Conservation (phyloP, 2,329 filamentous ascomycete genomes). For the Ascochyta koolunga region DNA sequence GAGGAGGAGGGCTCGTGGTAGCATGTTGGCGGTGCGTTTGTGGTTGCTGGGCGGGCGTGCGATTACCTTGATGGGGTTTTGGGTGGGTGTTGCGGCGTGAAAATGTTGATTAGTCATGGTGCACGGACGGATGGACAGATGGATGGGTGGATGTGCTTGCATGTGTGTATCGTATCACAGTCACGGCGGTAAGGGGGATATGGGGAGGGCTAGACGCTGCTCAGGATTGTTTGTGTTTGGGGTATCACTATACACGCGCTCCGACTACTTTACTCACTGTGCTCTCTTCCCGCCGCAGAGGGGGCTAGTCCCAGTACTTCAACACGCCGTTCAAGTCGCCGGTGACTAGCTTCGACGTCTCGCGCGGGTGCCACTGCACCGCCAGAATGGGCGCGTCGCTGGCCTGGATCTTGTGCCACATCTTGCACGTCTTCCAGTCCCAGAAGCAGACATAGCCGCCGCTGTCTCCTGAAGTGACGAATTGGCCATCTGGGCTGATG, state of each 20-base stretch:
- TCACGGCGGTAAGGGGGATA: not conserved
- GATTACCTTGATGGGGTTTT: conserved; percentile 11
- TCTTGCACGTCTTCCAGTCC: conserved; percentile 99
- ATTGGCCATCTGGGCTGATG: conserved; percentile 89
- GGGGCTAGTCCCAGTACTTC: conserved; percentile 82
- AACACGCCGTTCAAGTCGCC: conserved; percentile 89
- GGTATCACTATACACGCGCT: conserved; percentile 1
- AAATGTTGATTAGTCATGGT: conserved; percentile 13
- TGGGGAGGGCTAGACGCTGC: not conserved
- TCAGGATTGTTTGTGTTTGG: not conserved
- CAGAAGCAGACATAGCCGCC: conserved; percentile 93
- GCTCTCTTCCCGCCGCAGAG: not conserved
- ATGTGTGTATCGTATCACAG: too few species aligned
- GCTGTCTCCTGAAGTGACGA: conserved; percentile 84
- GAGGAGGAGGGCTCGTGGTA: conserved; percentile 41
- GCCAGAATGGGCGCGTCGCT: conserved; percentile 83
- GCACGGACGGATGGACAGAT: not conserved
- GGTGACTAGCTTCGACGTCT: conserved; percentile 91
- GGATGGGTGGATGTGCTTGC: not conserved
- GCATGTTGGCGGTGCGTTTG: conserved; percentile 31
- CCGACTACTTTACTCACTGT: not conserved
- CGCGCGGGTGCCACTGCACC: conserved; percentile 95
- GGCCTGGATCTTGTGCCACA: conserved; percentile 95
- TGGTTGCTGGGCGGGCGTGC: not conserved
- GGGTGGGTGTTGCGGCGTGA: conserved; percentile 1